A percentile compares a stretch with the other conserved stretches of the same genome.
Conservation (phyloP, 202 grass and related monocot species). For the Panicum virgatum region DNA sequence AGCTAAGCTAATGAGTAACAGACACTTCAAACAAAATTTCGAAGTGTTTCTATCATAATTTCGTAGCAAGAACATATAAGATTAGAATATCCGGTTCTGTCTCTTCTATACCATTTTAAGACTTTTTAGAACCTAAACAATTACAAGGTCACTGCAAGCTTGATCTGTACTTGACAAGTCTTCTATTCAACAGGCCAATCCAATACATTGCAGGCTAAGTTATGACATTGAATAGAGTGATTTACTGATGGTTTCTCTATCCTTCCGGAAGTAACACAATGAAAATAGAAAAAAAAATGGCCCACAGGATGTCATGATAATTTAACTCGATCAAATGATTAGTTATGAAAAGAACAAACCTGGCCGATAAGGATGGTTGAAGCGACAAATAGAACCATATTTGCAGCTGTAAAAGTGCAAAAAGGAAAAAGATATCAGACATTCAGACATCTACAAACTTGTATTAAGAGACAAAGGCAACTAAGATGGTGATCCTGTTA, state of each 20-base stretch:
- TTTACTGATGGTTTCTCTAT: not conserved
- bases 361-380: conserved; percentile 78
- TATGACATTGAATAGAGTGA: not conserved
- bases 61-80: not conserved
- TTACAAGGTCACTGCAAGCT: not conserved
- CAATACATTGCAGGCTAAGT: conserved; percentile 24
- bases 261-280: not conserved
- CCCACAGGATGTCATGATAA: not conserved
- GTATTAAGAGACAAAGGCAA: conserved; percentile 28
- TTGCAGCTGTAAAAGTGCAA: conserved; percentile 74
- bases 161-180: not conserved
- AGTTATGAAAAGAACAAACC: conserved; percentile 52
- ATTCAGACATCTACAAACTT: conserved; percentile 28
- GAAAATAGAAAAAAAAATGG: conserved; percentile 8
- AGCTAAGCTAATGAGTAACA: not conserved
- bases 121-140: not conserved
- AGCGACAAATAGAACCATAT: conserved; percentile 70
- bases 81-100: not conserved
- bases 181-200: conserved; percentile 21
- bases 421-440: conserved; percentile 17
- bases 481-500: conserved; percentile 13
- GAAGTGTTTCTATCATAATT: not conserved
- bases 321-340: not conserved
- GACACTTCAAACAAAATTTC: not conserved
- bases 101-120: not conserved